Evolutionary conservation across 1,284 basidiomycete species (phyloP).

Genomic region (Cutaneotrichosporon cutaneum): DNA sequence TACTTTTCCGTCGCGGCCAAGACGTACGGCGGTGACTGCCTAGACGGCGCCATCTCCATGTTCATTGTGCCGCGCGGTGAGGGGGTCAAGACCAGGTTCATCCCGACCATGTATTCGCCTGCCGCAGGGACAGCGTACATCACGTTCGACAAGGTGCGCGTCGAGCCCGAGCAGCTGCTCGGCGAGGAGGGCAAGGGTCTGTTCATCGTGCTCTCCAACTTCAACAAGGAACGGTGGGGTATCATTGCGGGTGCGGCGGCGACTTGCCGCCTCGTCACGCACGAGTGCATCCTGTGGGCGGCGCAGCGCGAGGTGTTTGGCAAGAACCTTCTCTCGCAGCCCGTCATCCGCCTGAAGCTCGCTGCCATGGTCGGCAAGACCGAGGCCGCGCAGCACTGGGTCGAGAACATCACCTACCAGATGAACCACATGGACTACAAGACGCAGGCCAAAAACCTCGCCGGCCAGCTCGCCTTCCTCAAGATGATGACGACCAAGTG

Average conservation of each 20-base stretch:
- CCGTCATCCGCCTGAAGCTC: conserved; percentile 71
- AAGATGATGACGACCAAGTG: conserved; percentile 61
- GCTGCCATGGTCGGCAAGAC: conserved; percentile 80
- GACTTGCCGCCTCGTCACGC: conserved; percentile 44
- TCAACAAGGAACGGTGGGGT: conserved; percentile 51
- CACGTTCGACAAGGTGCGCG: conserved; percentile 82
- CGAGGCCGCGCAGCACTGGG: conserved; percentile 81
- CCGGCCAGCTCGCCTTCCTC: conserved; percentile 53
- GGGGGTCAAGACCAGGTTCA: conserved; percentile 77
- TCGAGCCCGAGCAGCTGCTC: conserved; percentile 81
- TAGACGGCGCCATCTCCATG: conserved; percentile 76
- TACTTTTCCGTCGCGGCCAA: conserved; percentile 49
- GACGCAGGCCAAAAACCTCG: conserved; percentile 62
- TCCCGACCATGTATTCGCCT: conserved; percentile 80
- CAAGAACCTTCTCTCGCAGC: conserved; percentile 75
- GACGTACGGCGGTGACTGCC: conserved; percentile 29
- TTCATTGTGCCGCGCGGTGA: conserved; percentile 74
- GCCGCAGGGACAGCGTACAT: conserved; percentile 79
- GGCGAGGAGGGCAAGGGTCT: conserved; percentile 80
- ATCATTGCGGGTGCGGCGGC: conserved; percentile 47
- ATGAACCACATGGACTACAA: conserved; percentile 80
- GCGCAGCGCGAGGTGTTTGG: conserved; percentile 80
- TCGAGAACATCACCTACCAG: conserved; percentile 85
- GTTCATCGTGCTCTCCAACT: conserved; percentile 64
- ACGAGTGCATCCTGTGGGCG: conserved; percentile 61